Evolutionary conservation across 2,329 filamentous ascomycete genomes (phyloP).

Genomic region (Apiospora hydei): DNA sequence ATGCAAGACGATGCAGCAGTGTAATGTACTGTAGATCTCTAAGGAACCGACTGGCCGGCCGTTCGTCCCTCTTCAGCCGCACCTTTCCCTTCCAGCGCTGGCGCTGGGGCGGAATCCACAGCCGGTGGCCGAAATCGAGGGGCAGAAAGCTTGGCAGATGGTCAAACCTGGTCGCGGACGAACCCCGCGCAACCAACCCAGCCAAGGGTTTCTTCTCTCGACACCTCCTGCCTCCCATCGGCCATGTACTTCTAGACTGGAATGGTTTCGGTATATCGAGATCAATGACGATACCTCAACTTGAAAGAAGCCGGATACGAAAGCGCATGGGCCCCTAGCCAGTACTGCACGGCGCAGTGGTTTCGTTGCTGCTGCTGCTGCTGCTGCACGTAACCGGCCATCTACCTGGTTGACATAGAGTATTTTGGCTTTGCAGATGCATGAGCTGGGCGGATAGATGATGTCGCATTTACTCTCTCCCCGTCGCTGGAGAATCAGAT

Average conservation of each 20-base stretch:
- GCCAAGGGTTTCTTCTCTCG: not conserved
- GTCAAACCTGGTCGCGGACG: not conserved
- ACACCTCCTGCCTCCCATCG: not conserved
- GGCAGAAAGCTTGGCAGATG: not conserved
- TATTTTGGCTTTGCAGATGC: not conserved
- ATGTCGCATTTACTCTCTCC: conserved; percentile 6
- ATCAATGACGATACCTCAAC: not conserved
- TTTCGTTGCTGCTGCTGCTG: not conserved
- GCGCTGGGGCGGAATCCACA: not conserved
- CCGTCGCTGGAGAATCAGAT: not conserved
- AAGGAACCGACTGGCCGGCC: not conserved
- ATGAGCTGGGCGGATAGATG: conserved; percentile 8
- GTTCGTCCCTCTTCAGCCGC: conserved; percentile 3
- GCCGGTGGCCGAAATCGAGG: not conserved
- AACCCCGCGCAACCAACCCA: conserved; percentile 2
- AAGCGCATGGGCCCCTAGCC: not conserved
- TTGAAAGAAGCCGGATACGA: not conserved
- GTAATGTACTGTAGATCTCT: not conserved
- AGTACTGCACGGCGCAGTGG: not conserved
- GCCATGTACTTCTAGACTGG: not conserved
- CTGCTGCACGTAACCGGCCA: conserved; percentile 3
- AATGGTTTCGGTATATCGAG: not conserved
- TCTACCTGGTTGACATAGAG: not conserved
- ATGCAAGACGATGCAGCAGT: not conserved
- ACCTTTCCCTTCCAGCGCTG: not conserved